Conservation (phyloP, 768 basidiomycete genomes). For the Ramaria sp. region DNA sequence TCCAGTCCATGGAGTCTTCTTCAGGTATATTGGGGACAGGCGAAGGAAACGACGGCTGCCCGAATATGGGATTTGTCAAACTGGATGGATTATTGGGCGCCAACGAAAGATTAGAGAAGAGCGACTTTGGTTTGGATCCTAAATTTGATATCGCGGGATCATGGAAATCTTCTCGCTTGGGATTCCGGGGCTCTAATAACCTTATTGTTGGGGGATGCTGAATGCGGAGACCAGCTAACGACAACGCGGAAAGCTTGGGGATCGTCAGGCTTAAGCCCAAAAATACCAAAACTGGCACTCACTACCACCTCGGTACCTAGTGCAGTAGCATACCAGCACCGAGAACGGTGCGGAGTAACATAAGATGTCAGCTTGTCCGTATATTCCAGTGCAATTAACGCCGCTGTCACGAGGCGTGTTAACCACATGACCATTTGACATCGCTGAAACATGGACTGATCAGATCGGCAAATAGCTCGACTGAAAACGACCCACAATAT, state of each 20-base stretch:
- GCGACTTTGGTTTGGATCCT: slow-evolving; percentile 41
- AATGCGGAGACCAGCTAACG: slow-evolving; percentile 45
- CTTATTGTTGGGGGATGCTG: slow-evolving; percentile 63
- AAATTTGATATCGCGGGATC: background rate
- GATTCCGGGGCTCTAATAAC: slow-evolving; percentile 45
- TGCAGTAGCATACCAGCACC: slow-evolving; percentile 36
- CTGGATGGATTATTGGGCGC: slow-evolving; percentile 18
- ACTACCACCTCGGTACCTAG: slow-evolving; percentile 47
- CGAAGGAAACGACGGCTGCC: slow-evolving; percentile 46
- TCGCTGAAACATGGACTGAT: background rate
- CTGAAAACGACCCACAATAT: slow-evolving; percentile 39
- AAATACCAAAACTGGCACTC: slow-evolving; percentile 17
- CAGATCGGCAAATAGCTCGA: background rate
- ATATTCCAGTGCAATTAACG: slow-evolving; percentile 23
- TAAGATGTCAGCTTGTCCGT: slow-evolving; percentile 18
- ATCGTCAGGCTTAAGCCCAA: background rate
- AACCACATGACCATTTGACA: slow-evolving; percentile 49
- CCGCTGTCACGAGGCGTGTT: slow-evolving; percentile 39
- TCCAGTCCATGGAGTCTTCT: slow-evolving; percentile 57
- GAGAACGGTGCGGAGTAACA: slow-evolving; percentile 25
- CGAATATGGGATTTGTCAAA: slow-evolving; percentile 46
- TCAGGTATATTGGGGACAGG: slow-evolving; percentile 14
- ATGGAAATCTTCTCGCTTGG: slow-evolving; percentile 9
- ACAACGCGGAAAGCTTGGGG: slow-evolving; percentile 38
- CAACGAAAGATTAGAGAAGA: slow-evolving; percentile 55